Conservation (phyloP, 495 filamentous ascomycete species). For the Xylaria nigripes region DNA sequence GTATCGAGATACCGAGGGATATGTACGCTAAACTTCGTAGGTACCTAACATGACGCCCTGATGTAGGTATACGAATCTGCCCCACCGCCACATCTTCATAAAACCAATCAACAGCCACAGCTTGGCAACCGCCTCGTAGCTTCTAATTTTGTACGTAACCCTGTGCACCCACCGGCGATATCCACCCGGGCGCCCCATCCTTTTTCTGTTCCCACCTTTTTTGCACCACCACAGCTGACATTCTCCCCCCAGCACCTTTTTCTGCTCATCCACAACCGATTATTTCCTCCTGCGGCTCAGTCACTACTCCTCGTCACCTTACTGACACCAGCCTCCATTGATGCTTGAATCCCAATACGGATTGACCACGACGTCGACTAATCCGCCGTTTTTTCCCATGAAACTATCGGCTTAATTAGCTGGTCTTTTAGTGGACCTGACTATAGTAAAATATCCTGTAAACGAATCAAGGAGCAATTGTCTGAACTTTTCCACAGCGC, state of each 20-base stretch:
- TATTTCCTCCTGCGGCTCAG: slow-evolving; percentile 28
- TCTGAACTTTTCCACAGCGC: background rate
- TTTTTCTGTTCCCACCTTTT: slow-evolving; percentile 25
- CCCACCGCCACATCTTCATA: background rate
- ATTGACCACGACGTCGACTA: slow-evolving; percentile 5
- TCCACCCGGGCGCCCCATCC: background rate
- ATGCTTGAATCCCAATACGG: slow-evolving; percentile 10
- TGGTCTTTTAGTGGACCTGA: background rate
- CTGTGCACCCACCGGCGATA: background rate
- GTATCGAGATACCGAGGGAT: too few species aligned
- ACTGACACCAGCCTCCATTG: slow-evolving; percentile 23
- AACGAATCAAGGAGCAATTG: slow-evolving; percentile 9
- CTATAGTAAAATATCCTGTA: background rate
- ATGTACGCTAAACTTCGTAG: too few species aligned
- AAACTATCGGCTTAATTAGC: background rate
- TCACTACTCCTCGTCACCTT: slow-evolving; percentile 17
- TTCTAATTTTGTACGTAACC: background rate
- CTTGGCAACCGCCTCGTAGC: background rate
- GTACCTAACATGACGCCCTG: too few species aligned
- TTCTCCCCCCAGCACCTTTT: slow-evolving; percentile 24
- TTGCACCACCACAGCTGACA: slow-evolving; percentile 31
- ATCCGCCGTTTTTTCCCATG: slow-evolving; percentile 3
- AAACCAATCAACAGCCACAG: slow-evolving; percentile 3
- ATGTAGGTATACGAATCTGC: slow-evolving; percentile 16
- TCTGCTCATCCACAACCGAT: slow-evolving; percentile 29